Evolutionary conservation across 805 yeast species (phyloP), one percentile per base, ranked within the genome.

Genomic region (Torulaspora delbrueckii): DNA sequence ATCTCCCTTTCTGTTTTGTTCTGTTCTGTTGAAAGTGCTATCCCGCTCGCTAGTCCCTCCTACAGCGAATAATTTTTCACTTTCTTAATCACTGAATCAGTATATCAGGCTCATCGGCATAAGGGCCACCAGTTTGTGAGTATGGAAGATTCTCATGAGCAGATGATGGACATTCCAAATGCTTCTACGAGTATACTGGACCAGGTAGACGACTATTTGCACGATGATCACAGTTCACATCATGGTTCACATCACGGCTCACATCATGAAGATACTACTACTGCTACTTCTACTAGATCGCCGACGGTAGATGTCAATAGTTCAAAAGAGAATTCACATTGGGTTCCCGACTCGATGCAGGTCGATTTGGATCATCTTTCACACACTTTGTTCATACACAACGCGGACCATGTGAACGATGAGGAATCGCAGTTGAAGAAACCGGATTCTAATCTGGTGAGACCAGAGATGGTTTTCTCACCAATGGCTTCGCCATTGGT

Each of bases 401-500:
- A 35, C 8, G 41, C 23, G n/a, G 37, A 12, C 6, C 18, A n/a
- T 5, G 26, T 14, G 10, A 23, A 14, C 38, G 33, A 37, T 16
- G 33, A 32, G 31, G 47, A 40, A 4, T 12, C 30, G 22, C 33
- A 34, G 18, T 9, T 24, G 24, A 24, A 28, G 12, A 16, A 14
- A 26, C 34, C 36, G 12, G 37, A 27, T n/a, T 31, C 33, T 4
- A 28, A 23, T 8, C 51, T 50, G 44, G 71, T 78, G 2, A 65
- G 79, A 36, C 80, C 83, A 1, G 82, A 78, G 48, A 78, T 77
- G 40, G 77, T 77, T 4, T 85, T 82, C 64, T 85, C 93, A 1
- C 93, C 95, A 0, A 70, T 85, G 49, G 77, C 82, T 1, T 82
- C 90, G 2, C 95, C 95, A 0, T 82, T 85, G 8, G 84, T 80